Base-by-base conservation (phyloP, 768 basidiomycete genomes). In the Boletus bicolor region DNA sequence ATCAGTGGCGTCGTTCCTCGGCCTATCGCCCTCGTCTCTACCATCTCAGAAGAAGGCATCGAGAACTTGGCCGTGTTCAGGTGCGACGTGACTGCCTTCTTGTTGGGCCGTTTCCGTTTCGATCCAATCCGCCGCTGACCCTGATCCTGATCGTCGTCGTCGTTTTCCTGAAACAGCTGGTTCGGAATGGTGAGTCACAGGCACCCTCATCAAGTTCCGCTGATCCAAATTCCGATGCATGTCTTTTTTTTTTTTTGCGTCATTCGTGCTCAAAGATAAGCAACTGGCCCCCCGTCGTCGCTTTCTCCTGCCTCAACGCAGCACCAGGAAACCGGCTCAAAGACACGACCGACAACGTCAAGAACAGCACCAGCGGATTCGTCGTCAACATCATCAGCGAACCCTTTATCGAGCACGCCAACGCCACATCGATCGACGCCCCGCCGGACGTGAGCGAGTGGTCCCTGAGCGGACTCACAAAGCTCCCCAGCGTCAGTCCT, bases 351-450 rank as follows among this genome's bases (percentile, higher is more conserved):
- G 54, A 61, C 26, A 83, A 83, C 61, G 30, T 62, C 49, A 78
- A 80, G 64, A 68, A 70, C 54, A 67, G 68, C 2, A 75, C 69
- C 5, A 44, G 44, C 6, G 78, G 76, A 41, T 85, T 83, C 65
- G 77, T 76, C 10, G 75, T 82, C 44, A 79, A 76, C 59, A 81
- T 82, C 62, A 82, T 85, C 62, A 80, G 79, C 53, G 81, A 83
- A 57, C 72, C 77, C 0, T 78, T 71, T 36, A 47, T 73, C 12
- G 74, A 77, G 45, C 61, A 68, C 14, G 78, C 77, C 12, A 76
- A 79, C 54, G 64, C 66, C 17, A 64, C 72, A 2, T 63, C 73
- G 15, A 65, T 76, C 39, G 72, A 79, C 37, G 65, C 75, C 2
- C 79, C 77, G 0, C 54, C 57, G 0, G 63, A 66, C 3, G 63